Conservation (phyloP, 805 yeast genomes). For the Candida khao-thaluensis region DNA sequence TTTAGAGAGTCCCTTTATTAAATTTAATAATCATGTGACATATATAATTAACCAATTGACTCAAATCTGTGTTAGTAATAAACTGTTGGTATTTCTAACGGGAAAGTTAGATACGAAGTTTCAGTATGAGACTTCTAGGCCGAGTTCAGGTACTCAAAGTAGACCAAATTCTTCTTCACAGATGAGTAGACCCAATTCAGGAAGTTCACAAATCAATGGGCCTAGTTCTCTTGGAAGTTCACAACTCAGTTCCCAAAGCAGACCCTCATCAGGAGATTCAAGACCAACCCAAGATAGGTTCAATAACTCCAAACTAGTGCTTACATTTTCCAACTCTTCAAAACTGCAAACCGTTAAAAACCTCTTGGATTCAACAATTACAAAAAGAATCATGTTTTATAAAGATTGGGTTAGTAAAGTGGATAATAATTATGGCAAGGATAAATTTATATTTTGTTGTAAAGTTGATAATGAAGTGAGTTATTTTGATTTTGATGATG, state of each 20-base stretch:
- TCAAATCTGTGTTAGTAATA: slow-evolving; percentile 19
- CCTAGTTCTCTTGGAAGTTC: not conserved
- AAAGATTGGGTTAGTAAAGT: slow-evolving; percentile 34
- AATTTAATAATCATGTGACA: slow-evolving; percentile 31
- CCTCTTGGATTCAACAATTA: slow-evolving; percentile 20
- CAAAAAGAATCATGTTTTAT: slow-evolving; percentile 29
- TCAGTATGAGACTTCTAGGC: slow-evolving; percentile 11
- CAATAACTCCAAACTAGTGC: slow-evolving; percentile 11
- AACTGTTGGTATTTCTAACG: slow-evolving; percentile 27
- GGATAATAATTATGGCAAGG: not conserved
- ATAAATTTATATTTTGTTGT: slow-evolving; percentile 8
- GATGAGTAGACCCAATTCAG: not conserved
- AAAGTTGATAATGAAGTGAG: not conserved
- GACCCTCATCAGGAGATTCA: slow-evolving; percentile 1
- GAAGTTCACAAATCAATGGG: not conserved
- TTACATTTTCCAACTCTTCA: slow-evolving; percentile 10
- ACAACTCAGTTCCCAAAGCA: not conserved
- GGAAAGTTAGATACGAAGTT: slow-evolving; percentile 34
- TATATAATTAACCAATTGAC: slow-evolving; percentile 26
- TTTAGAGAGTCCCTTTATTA: slow-evolving; percentile 28
- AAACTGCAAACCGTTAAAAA: not conserved
- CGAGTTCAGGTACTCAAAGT: not conserved
- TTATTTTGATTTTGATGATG: slow-evolving; percentile 6
- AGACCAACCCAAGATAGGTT: not conserved
- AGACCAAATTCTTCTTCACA: not conserved